Base-by-base conservation (phyloP, 192 early-diverging fungal species). In the Coemansia sp. region DNA sequence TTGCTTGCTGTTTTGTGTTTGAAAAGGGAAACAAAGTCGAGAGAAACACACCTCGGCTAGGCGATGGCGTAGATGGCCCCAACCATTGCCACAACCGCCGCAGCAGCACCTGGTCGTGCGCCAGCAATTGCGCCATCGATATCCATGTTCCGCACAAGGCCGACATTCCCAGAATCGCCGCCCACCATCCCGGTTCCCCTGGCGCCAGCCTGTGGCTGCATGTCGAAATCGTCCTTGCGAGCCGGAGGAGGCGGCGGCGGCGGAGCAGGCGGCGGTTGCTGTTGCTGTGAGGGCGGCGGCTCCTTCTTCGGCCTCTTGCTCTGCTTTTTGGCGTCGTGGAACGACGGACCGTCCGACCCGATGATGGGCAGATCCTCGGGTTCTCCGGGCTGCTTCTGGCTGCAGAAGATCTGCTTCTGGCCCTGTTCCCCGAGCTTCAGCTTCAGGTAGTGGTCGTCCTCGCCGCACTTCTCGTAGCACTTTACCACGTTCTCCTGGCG, bases 401-500 rank as follows among this genome's bases (percentile, higher is more conserved):
- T 80, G 59, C 77, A 80, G 43, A 51, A 72, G 22, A 80, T 80
- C 63, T 80, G 77, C 72, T 71, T 68, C 54, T 74, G 65, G 0
- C 77, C 77, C 21, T 66, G 67, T 36, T 80, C 77, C 45, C 77
- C 77, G 19, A 55, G 65, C 62, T 68, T 60, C 22, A 80, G 48
- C 26, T 57, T 55, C 63, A 45, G 19, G 48, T 68, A 80, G 37
- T 80, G 66, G 32, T 56, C 19, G 39, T 80, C 77, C 43, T 80
- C 77, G 41, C 77, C 77, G 60, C 77, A 80, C 41, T 80, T 80
- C 4, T 74, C 77, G 47, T 80, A 80, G 58, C 77, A 80, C 16
- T 48, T 51, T 2, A 68, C 63, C 11, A 79, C 72, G 52, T 71
- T 70, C 47, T 68, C 77, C 26, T 80, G 77, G 16, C 77, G 72